Evolutionary conservation across 345 rosid genomes (phyloP), one percentile per base, ranked within the genome.

Genomic region (Boechera stricta): DNA sequence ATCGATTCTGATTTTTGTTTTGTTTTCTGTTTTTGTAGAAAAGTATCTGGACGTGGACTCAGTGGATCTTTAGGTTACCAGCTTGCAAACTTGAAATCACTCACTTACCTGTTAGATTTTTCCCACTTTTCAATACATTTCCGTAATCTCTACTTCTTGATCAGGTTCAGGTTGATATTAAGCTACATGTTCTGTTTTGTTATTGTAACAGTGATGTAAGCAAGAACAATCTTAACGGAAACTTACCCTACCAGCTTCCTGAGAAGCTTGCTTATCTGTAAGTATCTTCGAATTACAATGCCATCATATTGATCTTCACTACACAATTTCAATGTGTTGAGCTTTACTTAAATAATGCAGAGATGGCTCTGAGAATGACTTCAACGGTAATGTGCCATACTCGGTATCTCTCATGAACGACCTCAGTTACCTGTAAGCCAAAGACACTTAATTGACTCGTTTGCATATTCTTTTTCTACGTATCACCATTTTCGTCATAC

Each of bases 201-300:
- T 82, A 81, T 87, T 88, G 88, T 79, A 72, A 86, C 85, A 91
- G 98, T 80, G 97, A 92, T 77, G 59, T 92, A 86, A 92, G 99
- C 89, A 73, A 88, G 79, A 92, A 95, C 93, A 91, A 92, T 74
- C 88, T 95, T 73, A 79, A 84, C 47, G 88, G 84, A 71, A 85
- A 88, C 67, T 84, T 91, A 82, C 99, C 99, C 5, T 95, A 92
- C 66, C 99, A 95, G 82, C 91, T 95, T 69, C 99, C 99, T 78
- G 96, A 96, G 18, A 89, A 85, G 61, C 79, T 81, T 62, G 70
- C 33, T 72, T 71, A 85, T 72, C 58, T 95, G 99, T 92, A 85
- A 86, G 96, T 45, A 60, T 10, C 35, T 60, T 6, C 4, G 3
- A 58, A 38, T 35, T 44, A 13, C 35, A 45, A 15, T 36, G 48